phyloP scores from a whole-genome alignment of 306 rosid genomes.

The Cercis canadensis region DNA sequence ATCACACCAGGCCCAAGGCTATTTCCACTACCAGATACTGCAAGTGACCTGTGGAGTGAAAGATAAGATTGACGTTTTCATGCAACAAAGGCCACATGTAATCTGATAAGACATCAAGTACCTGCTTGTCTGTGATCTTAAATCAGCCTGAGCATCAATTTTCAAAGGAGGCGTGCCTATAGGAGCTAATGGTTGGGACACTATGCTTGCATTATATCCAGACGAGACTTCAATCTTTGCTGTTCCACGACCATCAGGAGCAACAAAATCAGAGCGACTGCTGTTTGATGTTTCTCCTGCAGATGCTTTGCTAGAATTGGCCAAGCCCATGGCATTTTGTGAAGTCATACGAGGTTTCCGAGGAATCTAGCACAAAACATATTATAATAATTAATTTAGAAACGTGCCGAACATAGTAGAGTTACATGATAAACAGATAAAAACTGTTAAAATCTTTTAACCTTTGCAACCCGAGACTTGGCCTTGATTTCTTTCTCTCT shows the following conservation, averaged over 20 bases:
- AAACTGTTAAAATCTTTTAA: slow-evolving; percentile 33
- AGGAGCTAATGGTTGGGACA: slow-evolving; percentile 82
- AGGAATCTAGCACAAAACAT: slow-evolving; percentile 54
- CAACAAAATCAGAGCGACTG: slow-evolving; percentile 52
- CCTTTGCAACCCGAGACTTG: slow-evolving; percentile 80
- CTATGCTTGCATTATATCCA: slow-evolving; percentile 60
- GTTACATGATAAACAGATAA: slow-evolving; percentile 19
- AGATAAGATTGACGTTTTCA: slow-evolving; percentile 20
- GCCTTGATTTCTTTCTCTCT: slow-evolving; percentile 92
- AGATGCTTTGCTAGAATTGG: slow-evolving; percentile 56
- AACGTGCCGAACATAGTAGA: slow-evolving; percentile 28
- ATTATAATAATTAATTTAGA: slow-evolving; percentile 21
- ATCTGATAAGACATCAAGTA: slow-evolving; percentile 36
- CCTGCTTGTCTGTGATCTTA: slow-evolving; percentile 74
- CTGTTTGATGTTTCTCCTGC: slow-evolving; percentile 53
- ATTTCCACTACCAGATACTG: slow-evolving; percentile 56
- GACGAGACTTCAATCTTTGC: slow-evolving; percentile 60
- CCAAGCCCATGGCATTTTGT: slow-evolving; percentile 42
- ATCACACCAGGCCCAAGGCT: slow-evolving; percentile 53
- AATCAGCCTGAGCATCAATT: slow-evolving; percentile 67
- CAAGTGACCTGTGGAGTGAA: slow-evolving; percentile 57
- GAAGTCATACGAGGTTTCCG: slow-evolving; percentile 60
- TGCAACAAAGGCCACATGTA: neutral
- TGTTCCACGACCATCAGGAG: slow-evolving; percentile 56
- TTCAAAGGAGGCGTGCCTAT: slow-evolving; percentile 91